Percentiles rank a stretch among this genome's conserved stretches.
Conservation (phyloP, 163 green algal genomes). For the Chloromonas sp. region DNA sequence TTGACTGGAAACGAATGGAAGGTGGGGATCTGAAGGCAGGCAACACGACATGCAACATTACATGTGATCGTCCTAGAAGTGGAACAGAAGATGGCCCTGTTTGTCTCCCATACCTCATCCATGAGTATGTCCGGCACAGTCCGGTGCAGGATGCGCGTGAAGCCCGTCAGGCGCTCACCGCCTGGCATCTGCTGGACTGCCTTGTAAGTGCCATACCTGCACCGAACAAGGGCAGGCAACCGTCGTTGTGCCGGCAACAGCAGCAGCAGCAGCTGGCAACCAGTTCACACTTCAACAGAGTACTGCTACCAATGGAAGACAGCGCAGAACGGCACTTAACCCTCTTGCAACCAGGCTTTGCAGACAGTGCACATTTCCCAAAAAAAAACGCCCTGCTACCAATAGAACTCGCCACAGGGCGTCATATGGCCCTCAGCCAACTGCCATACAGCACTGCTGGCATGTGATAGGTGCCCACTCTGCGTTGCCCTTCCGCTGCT, state of each 20-base stretch:
- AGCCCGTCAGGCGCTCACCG: conserved; percentile 41
- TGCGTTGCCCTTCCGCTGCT: background rate
- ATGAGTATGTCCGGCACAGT: conserved; percentile 63
- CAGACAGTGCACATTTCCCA: background rate
- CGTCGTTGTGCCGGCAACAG: background rate
- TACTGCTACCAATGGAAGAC: background rate
- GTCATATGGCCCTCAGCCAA: background rate
- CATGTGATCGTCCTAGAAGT: background rate
- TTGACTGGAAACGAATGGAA: conserved; percentile 49
- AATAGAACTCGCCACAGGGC: background rate
- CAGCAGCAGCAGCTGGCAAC: background rate
- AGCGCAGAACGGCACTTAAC: background rate
- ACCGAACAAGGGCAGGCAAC: background rate
- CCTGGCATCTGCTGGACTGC: conserved; percentile 34
- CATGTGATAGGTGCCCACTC: background rate
- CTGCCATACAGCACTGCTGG: background rate
- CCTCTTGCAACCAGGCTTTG: background rate
- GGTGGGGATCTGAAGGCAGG: conserved; percentile 20
- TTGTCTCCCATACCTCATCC: conserved; percentile 30
- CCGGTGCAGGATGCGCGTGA: conserved; percentile 86
- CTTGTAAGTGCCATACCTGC: conserved; percentile 34
- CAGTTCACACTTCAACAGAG: background rate
- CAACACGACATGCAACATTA: background rate
- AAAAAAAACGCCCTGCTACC: background rate
- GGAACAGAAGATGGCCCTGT: too few relatives aligned